Base-by-base conservation (phyloP, 2,329 filamentous ascomycete genomes). In the Xylariales sp. region DNA sequence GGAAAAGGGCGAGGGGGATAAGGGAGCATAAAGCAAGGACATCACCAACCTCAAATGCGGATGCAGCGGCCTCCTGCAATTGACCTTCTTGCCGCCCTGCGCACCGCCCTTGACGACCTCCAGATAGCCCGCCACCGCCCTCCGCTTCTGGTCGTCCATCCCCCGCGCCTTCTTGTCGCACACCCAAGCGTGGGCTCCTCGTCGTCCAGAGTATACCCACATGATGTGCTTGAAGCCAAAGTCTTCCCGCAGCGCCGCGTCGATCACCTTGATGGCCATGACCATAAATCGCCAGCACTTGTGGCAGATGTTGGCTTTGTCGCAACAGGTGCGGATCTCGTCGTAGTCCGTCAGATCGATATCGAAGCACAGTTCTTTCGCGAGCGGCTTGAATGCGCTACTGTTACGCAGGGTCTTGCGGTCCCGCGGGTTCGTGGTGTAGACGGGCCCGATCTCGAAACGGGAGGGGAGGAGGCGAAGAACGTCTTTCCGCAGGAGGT, bases 261-360 rank as follows among this genome's bases (percentile, higher is more conserved):
- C 91, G 10, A 97, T 74, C 12, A 96, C 88, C 60, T 94, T 93
- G 61, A 98, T 91, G 6, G 93, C 87, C 89, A 98, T 97, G 18
- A 88, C 95, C 54, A 95, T 94, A 63, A 97, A 98, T 37, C 85
- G 76, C 93, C 93, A 98, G 68, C 93, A 98, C 61, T 90, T 93
- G 51, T 73, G 75, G 62, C 93, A 98, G 50, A 98, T 97, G 53
- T 87, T 94, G 7, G 91, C 88, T 60, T 91, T 90, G 55, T 84
- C 82, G 62, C 93, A 98, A 67, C 93, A 98, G 20, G 90, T 96
- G 52, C 93, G 83, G 50, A 98, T 87, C 51, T 95, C 88, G 61
- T 98, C 93, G 65, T 98, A 98, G 67, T 97, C 93, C 41, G 93
- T 97, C 78, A 98, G 78, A 77, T 98, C 93, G 56, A 98, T 97